Evolutionary conservation across 495 filamentous ascomycete species (phyloP).

Genomic region (Monascus purpureus): DNA sequence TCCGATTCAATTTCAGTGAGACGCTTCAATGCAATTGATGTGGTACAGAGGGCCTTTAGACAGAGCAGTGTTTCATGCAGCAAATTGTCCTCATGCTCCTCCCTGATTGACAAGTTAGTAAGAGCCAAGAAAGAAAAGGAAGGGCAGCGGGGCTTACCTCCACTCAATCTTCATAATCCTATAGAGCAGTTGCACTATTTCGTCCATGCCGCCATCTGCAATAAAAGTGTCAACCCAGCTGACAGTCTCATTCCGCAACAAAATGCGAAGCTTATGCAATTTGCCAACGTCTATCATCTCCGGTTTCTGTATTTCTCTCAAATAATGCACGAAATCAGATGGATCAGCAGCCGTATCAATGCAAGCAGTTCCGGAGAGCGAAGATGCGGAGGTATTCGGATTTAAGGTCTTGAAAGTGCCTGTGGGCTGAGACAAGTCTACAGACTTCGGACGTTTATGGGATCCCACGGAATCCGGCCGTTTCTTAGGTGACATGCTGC

Average conservation of each 20-base stretch:
- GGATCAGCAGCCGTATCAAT: constrained; percentile 42
- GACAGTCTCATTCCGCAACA: constrained; percentile 88
- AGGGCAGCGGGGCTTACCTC: constrained; percentile 41
- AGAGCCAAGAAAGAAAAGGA: background rate
- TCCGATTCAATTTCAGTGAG: constrained; percentile 65
- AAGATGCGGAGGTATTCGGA: constrained; percentile 26
- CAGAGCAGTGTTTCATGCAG: constrained; percentile 88
- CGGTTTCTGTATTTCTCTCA: constrained; percentile 63
- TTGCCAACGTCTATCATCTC: constrained; percentile 81
- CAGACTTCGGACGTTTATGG: constrained; percentile 26
- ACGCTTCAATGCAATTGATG: constrained; percentile 64
- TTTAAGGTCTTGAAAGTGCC: constrained; percentile 34
- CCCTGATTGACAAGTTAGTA: constrained; percentile 36
- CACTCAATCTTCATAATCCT: constrained; percentile 91
- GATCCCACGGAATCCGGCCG: constrained; percentile 30
- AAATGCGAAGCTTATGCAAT: constrained; percentile 79
- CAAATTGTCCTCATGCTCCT: constrained; percentile 90
- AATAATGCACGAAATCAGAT: constrained; percentile 68
- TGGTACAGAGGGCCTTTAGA: constrained; percentile 89
- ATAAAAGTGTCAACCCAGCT: constrained; percentile 91
- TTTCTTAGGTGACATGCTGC: constrained; percentile 40
- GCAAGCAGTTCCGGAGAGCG: constrained; percentile 24
- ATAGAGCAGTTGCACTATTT: constrained; percentile 73
- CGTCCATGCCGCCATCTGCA: constrained; percentile 76
- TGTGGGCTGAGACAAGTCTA: constrained; percentile 27